Conservation (phyloP, 139 green algal genomes). For the Chlamydomonas sphaeroides region DNA sequence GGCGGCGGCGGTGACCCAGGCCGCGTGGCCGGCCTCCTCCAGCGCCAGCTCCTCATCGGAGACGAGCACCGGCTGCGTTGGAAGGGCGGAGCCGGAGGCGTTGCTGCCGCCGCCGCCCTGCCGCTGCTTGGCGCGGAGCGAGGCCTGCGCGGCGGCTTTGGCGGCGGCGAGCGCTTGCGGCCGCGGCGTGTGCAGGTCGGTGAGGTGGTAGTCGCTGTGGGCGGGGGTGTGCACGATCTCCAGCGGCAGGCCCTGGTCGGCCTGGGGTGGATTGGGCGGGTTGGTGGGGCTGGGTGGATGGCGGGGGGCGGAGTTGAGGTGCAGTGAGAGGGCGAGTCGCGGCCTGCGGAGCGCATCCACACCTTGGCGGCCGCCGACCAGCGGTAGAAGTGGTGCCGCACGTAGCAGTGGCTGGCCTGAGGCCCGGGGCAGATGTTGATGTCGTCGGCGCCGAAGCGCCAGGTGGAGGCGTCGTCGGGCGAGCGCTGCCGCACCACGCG, state of each 20-base stretch:
- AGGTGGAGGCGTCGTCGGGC: not conserved
- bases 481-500: not conserved
- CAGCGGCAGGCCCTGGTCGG: too few species aligned
- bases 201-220: not conserved
- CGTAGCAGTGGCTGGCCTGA: not conserved
- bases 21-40: too few species aligned
- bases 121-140: too few species aligned
- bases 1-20: not conserved
- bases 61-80: too few species aligned
- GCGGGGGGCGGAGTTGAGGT: too few species aligned
- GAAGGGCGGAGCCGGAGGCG: too few species aligned
- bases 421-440: not conserved
- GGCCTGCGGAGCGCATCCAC: too few species aligned
- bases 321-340: too few species aligned
- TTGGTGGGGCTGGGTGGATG: not conserved
- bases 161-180: not conserved
- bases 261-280: too few species aligned
- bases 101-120: too few species aligned
- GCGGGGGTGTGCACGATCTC: not conserved
- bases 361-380: not conserved
- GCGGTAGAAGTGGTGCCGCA: slow-evolving; percentile 5
- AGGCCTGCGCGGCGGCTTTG: too few species aligned
- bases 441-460: not conserved
- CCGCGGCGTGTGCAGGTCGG: slow-evolving; percentile 9
- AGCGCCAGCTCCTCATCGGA: too few species aligned